phyloP scores from a whole-genome alignment of 805 yeast species.

The Kazachstania kunashirensis region DNA sequence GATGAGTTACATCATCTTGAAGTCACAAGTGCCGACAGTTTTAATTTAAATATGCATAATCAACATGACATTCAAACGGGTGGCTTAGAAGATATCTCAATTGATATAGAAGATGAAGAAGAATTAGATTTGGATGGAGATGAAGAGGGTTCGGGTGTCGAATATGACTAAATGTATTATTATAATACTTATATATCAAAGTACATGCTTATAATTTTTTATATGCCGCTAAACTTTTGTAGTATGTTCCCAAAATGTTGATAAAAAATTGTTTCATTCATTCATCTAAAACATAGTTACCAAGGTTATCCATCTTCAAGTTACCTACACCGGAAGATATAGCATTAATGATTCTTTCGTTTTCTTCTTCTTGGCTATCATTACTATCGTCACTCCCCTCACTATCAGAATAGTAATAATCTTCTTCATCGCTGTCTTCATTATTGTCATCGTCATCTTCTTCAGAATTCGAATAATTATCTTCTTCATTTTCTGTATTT shows the following conservation, averaged over 20 bases:
- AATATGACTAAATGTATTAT: constrained; percentile 22
- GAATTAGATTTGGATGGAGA: constrained; percentile 30
- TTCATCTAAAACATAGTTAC: constrained; percentile 63
- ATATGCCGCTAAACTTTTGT: background rate
- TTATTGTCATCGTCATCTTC: constrained; percentile 38
- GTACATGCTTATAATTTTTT: background rate
- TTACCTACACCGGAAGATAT: constrained; percentile 51
- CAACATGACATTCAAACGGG: constrained; percentile 4
- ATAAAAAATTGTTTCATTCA: constrained; percentile 2
- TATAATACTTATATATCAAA: background rate
- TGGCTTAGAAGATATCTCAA: constrained; percentile 19
- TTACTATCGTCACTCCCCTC: constrained; percentile 24
- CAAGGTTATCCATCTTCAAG: constrained; percentile 73
- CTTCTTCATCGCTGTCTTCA: constrained; percentile 22
- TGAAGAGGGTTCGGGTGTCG: constrained; percentile 32
- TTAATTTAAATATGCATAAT: background rate
- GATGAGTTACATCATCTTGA: constrained; percentile 29
- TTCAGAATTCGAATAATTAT: constrained; percentile 38
- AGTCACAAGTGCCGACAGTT: constrained; percentile 3
- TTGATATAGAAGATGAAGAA: constrained; percentile 21
- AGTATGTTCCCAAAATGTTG: background rate
- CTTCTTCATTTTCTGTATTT: constrained; percentile 30
- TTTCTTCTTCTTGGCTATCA: constrained; percentile 37
- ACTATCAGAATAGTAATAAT: constrained; percentile 26
- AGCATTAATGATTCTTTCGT: constrained; percentile 61